Evolutionary conservation across 1,284 basidiomycete genomes (phyloP), one percentile per base, ranked within the genome.

Genomic region (Cutaneotrichosporon spelunceum): DNA sequence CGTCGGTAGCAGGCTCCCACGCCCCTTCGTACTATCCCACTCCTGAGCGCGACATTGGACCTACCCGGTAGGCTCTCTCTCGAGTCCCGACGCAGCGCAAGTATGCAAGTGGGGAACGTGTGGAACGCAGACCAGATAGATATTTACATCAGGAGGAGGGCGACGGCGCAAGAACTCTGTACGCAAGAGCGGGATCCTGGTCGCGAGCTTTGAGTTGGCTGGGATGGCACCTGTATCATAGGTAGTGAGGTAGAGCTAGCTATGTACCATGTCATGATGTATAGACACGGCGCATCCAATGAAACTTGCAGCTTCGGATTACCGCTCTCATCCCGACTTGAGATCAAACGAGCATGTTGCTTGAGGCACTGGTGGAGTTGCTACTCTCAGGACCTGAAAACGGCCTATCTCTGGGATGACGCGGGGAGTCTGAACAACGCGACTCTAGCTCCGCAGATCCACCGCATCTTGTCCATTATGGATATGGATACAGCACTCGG

Each of bases 41-140:
- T 0, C 52, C 52, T 23, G 52, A 53, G 34, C 52, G 30, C 29
- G 50, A 53, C 50, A 4, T 29, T n/a, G 39, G 39, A n/a, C n/a
- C n/a, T 16, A 8, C 6, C 2, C 4, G 39, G 39, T 42, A 42
- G 36, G 16, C 6, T 33, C n/a, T n/a, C n/a, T n/a, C n/a, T n/a
- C n/a, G n/a, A 33, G 7, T 33, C 30, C 30, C 30, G 30, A 33
- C 30, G 30, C 30, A 11, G 11, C 30, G 30, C 11, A 11, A 33
- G 30, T 6, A 11, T 33, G 30, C 5, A 39, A 19, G 14, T 5
- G 6, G 36, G 36, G 14, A 14, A 19, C 36, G 16, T 39, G 36
- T 39, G 39, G n/a, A 42, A 16, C 6, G 39, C 19, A 36, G 39
- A 39, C 36, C 14, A 19, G 39, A 42, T 42, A 42, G 39, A 42